Conservation (phyloP, 331 rosid species). For the Spiraea crenata region DNA sequence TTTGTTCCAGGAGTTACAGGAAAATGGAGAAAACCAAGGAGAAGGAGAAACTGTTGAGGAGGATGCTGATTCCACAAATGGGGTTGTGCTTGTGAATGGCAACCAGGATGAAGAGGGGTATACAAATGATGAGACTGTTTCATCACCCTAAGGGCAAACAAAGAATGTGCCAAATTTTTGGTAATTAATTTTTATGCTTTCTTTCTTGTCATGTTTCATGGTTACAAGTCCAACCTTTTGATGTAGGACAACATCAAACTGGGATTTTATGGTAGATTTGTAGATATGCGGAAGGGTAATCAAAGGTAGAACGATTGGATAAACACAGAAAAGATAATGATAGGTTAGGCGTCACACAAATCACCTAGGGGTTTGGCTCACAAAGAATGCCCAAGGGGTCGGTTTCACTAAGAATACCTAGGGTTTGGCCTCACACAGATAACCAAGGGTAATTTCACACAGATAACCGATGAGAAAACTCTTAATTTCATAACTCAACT, state of each 20-base stretch:
- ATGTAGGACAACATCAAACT: not conserved
- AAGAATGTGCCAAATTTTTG: conserved; percentile 15
- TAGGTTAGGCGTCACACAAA: too few species aligned
- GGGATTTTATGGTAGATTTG: too few species aligned
- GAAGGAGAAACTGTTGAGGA: conserved; percentile 25
- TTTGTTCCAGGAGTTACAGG: conserved; percentile 23
- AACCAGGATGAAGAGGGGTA: conserved; percentile 26
- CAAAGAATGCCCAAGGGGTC: too few species aligned
- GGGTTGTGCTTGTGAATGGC: conserved; percentile 28
- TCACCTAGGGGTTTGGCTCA: too few species aligned
- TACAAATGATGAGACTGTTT: conserved; percentile 14
- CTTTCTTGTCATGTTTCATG: not conserved
- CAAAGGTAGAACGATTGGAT: too few species aligned
- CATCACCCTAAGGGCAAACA: conserved; percentile 17
- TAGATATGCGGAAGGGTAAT: too few species aligned
- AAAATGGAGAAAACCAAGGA: conserved; percentile 18
- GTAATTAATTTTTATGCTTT: conserved; percentile 9
- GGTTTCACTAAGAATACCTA: too few species aligned
- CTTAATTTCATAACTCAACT: too few species aligned
- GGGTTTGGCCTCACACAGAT: too few species aligned
- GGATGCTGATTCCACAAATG: conserved; percentile 28
- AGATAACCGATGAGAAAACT: too few species aligned
- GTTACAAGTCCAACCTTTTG: not conserved
- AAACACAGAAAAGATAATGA: too few species aligned
- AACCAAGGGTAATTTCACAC: too few species aligned